These are phyloP conservation scores for Gardenia jasminoides DNA, from an alignment of 257 asterid genomes.

Conservation along the genomic window DNA sequence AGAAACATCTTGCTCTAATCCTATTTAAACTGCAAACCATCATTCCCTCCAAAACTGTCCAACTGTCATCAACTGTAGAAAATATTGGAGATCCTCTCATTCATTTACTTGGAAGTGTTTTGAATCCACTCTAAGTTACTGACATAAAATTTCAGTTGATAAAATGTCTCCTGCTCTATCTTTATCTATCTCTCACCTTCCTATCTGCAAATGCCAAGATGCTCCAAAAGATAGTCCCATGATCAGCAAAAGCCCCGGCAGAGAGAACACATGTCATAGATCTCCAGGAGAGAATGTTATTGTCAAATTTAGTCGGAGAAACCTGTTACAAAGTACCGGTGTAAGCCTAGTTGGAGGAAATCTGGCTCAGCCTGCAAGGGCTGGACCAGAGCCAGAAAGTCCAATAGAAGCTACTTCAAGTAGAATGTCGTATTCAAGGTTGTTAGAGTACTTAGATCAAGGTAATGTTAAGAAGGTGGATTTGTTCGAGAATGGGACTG, in stretches of 20 bases:
- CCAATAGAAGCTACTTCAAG: conserved; percentile 51
- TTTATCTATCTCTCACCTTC: conserved; percentile 35
- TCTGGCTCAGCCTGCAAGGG: conserved; percentile 29
- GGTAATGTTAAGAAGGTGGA: conserved; percentile 58
- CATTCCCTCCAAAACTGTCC: conserved; percentile 41
- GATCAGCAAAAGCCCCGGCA: conserved; percentile 3
- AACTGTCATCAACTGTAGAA: conserved; percentile 13
- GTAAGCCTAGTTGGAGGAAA: conserved; percentile 41
- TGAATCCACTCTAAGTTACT: not conserved
- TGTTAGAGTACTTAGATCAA: conserved; percentile 56
- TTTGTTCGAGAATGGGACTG: conserved; percentile 51
- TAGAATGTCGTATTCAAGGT: conserved; percentile 62
- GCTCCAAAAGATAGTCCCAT: conserved; percentile 28
- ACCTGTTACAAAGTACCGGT: conserved; percentile 34
- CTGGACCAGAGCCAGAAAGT: conserved; percentile 44
- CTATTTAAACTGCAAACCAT: conserved; percentile 1
- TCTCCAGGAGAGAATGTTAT: not conserved
- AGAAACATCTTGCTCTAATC: conserved; percentile 40
- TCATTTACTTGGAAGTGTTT: not conserved
- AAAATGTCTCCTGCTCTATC: conserved; percentile 46
- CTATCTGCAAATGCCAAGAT: conserved; percentile 50
- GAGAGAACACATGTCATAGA: conserved; percentile 23
- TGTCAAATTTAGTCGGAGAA: conserved; percentile 38
- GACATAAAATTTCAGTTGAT: not conserved
- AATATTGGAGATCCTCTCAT: not conserved